phyloP scores from a whole-genome alignment of 345 rosid genomes.

The Raphanus sativus region DNA sequence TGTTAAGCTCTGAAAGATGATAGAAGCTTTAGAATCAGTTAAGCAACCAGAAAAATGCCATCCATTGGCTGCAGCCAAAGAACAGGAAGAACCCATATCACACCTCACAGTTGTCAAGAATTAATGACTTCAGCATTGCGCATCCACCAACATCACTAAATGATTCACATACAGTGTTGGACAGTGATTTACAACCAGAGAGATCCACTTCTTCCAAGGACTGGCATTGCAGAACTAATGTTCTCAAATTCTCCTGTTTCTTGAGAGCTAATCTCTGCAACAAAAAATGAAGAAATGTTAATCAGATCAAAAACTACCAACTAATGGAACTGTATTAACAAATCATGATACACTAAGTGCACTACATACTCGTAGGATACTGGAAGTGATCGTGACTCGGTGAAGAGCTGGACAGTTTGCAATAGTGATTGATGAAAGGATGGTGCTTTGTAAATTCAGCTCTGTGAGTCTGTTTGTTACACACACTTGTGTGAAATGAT shows the following conservation, averaged over 20 bases:
- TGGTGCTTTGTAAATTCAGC: conserved; percentile 60
- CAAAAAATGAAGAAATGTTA: background rate
- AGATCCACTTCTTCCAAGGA: conserved; percentile 92
- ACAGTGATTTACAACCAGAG: conserved; percentile 88
- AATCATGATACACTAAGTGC: conserved; percentile 3
- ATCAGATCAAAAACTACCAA: background rate
- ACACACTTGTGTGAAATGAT: conserved; percentile 7
- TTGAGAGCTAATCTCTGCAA: conserved; percentile 82
- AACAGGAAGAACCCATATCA: conserved; percentile 9
- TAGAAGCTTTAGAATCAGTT: background rate
- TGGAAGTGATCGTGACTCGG: conserved; percentile 70
- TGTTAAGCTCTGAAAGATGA: conserved; percentile 61
- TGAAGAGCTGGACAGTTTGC: conserved; percentile 82
- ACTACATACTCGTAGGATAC: conserved; percentile 63
- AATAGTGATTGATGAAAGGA: conserved; percentile 77
- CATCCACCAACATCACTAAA: conserved; percentile 93
- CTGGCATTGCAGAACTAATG: conserved; percentile 72
- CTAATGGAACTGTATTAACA: background rate
- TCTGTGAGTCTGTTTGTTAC: conserved; percentile 66
- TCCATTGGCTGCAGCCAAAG: background rate
- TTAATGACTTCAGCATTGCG: conserved; percentile 78
- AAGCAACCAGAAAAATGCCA: background rate
- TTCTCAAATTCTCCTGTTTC: conserved; percentile 86
- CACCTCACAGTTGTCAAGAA: conserved; percentile 97
- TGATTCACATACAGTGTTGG: conserved; percentile 36